Conservation (phyloP, 176 grass and related monocot species). For the Phoenix dactylifera region DNA sequence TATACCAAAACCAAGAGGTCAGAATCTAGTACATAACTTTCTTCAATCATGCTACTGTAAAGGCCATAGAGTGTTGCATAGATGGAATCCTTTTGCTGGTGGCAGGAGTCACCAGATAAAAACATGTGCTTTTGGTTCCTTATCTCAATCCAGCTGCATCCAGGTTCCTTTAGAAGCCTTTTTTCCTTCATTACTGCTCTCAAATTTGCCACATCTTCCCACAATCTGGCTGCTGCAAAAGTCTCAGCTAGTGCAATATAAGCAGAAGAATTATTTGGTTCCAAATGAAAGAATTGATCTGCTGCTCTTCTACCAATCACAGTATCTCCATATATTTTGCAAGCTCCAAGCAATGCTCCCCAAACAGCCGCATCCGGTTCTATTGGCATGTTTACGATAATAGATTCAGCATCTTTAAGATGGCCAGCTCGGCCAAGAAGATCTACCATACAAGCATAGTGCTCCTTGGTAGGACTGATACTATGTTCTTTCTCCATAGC, state of each 20-base stretch:
- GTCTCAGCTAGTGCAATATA: slow-evolving; percentile 20
- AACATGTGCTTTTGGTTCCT: slow-evolving; percentile 11
- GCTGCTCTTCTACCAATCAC: slow-evolving; percentile 17
- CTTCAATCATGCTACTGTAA: slow-evolving; percentile 16
- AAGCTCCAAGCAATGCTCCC: slow-evolving; percentile 20
- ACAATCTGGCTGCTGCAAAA: slow-evolving; percentile 14
- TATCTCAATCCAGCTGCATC: slow-evolving; percentile 19
- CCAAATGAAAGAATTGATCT: slow-evolving; percentile 17
- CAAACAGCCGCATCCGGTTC: slow-evolving; percentile 15
- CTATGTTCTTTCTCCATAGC: slow-evolving; percentile 12
- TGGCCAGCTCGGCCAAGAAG: slow-evolving; percentile 24
- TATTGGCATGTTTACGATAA: slow-evolving; percentile 13
- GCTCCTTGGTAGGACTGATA: slow-evolving; percentile 14
- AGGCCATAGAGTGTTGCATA: slow-evolving; percentile 10
- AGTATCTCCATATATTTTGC: slow-evolving; percentile 25
- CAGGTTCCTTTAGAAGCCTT: slow-evolving; percentile 18
- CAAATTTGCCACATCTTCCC: slow-evolving; percentile 16
- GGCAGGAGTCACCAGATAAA: slow-evolving; percentile 10
- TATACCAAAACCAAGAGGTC: no score
- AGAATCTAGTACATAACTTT: neutral
- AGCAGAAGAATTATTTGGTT: slow-evolving; percentile 16
- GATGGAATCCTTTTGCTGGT: slow-evolving; percentile 5
- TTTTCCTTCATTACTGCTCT: slow-evolving; percentile 17
- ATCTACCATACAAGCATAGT: slow-evolving; percentile 25
- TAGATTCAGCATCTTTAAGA: slow-evolving; percentile 13